Conservation (phyloP, 2,329 filamentous ascomycete genomes). For the Phialocephala subalpina region DNA sequence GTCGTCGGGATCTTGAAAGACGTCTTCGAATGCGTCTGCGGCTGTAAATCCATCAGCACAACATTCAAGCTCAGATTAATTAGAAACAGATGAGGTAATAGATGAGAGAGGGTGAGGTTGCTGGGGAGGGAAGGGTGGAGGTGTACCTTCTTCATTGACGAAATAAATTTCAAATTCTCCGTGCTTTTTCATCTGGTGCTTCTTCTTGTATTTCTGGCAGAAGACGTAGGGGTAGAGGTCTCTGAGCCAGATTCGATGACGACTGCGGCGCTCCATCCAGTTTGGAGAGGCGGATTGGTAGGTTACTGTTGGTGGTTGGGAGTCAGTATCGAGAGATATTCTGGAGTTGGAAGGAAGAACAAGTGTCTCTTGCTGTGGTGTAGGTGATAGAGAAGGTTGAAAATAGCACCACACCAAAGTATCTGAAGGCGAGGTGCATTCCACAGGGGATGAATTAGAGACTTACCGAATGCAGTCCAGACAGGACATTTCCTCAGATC, state of each 20-base stretch:
- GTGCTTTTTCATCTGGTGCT: constrained; percentile 56
- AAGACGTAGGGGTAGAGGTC: constrained; percentile 67
- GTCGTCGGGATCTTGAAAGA: constrained; percentile 25
- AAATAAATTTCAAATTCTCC: constrained; percentile 45
- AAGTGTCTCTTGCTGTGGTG: too few species aligned
- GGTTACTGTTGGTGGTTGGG: constrained; percentile 52
- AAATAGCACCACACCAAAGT: too few species aligned
- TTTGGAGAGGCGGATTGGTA: constrained; percentile 55
- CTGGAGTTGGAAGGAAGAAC: too few species aligned
- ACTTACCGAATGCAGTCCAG: constrained; percentile 69
- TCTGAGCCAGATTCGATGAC: constrained; percentile 57
- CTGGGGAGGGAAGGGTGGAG: neutral
- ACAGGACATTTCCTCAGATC: constrained; percentile 62
- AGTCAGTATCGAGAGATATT: neutral
- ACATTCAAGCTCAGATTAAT: neutral
- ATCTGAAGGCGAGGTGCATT: too few species aligned
- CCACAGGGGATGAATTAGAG: neutral
- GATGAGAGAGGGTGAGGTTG: too few species aligned
- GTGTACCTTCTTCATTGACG: constrained; percentile 38
- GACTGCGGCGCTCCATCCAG: constrained; percentile 60
- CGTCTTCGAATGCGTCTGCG: constrained; percentile 36
- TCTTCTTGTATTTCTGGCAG: constrained; percentile 61
- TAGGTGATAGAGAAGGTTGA: too few species aligned
- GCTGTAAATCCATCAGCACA: constrained; percentile 26
- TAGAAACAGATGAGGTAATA: neutral